Evolutionary conservation across 192 early-diverging fungal species (phyloP), one percentile per base, ranked within the genome.

Genomic region (Endogone sp.): DNA sequence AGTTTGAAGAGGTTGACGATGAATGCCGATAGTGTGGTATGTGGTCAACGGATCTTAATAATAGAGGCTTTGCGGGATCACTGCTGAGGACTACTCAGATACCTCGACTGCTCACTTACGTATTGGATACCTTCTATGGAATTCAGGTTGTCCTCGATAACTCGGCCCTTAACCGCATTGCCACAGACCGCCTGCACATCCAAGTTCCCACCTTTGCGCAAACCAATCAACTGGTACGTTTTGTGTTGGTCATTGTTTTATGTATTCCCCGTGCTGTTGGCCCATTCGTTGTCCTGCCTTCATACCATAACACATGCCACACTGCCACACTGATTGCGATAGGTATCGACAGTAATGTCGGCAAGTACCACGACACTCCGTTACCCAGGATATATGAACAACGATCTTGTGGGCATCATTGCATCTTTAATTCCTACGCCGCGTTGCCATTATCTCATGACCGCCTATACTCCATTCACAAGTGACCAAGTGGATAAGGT

Each of bases 331-430:
- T 28, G 30, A 25, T 32, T 28, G 13, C 71, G 27, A 64, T 71
- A 91, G 90, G 88, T 97, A n/a, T 95, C 97, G 11, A 99, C 97
- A 4, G 97, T 99, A 29, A 97, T 99, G 88, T 92, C 91, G 29
- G 95, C 97, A 20, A 93, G 92, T 75, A 99, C 97, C 23, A 96
- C 92, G 3, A 98, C 96, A 20, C 81, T 99, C 56, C 90, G 97
- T 65, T 99, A 99, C 81, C 97, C 97, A 29, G 94, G 96, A 65
- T 99, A 98, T 77, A 99, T 99, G 97, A 97, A 99, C 84, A 99
- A 99, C 77, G 96, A 99, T 73, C 84, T 99, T 57, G 94, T 96
- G 6, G 91, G 95, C 64, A 89, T 99, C 74, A 85, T 98, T 24
- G 91, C 97, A 2, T 95, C 96, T 20, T 84, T 99, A 62, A 98